Conservation (phyloP, 2,329 filamentous ascomycete genomes). For the Aspergillus sp. region DNA sequence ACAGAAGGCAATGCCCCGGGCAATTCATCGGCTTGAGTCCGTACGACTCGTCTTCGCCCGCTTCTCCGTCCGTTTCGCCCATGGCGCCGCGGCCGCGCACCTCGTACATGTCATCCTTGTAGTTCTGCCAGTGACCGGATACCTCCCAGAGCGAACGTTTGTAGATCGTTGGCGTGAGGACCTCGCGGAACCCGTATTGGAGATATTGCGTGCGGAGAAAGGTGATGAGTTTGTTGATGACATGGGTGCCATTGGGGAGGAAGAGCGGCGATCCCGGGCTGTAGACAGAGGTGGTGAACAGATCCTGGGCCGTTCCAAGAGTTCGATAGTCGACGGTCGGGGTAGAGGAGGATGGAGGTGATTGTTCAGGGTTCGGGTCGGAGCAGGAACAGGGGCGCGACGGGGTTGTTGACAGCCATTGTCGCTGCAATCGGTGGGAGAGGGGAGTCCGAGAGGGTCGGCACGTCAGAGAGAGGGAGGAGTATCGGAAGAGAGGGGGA, state of each 20-base stretch:
- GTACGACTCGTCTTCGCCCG: slow-evolving; percentile 67
- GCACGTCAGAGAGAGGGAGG: neutral
- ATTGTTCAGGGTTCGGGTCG: slow-evolving; percentile 17
- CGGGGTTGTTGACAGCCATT: slow-evolving; percentile 23
- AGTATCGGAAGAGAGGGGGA: slow-evolving; percentile 9
- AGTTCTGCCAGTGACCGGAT: slow-evolving; percentile 85
- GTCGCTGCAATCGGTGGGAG: slow-evolving; percentile 5
- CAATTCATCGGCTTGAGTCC: slow-evolving; percentile 93
- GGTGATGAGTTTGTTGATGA: slow-evolving; percentile 79
- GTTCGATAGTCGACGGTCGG: slow-evolving; percentile 51
- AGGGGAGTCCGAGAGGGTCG: neutral
- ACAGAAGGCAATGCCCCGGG: slow-evolving; percentile 82
- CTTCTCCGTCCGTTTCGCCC: slow-evolving; percentile 44
- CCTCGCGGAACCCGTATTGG: slow-evolving; percentile 81
- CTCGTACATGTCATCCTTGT: slow-evolving; percentile 88
- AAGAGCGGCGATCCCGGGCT: slow-evolving; percentile 86
- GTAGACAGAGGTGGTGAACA: slow-evolving; percentile 76
- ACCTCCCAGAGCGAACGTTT: slow-evolving; percentile 84
- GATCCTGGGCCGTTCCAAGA: slow-evolving; percentile 59
- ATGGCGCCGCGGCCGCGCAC: slow-evolving; percentile 58
- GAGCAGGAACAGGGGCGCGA: slow-evolving; percentile 30
- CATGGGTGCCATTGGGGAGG: slow-evolving; percentile 73
- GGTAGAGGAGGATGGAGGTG: slow-evolving; percentile 28
- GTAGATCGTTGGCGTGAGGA: slow-evolving; percentile 87
- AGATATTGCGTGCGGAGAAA: slow-evolving; percentile 83